phyloP scores from a whole-genome alignment of 1,139 yeast genomes.

The Saccharomyces uvarum region DNA sequence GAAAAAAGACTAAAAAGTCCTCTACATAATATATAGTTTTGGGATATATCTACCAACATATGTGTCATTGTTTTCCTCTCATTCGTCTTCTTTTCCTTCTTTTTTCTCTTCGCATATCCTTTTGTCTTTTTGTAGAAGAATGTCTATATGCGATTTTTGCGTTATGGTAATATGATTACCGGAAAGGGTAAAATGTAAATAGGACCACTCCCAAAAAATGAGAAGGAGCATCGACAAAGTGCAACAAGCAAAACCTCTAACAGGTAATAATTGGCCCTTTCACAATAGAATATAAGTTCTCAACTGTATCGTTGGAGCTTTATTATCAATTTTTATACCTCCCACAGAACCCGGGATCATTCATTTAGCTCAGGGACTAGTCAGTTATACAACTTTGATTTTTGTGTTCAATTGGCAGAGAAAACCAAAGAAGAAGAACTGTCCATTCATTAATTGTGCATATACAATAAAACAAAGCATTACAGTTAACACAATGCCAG shows the following conservation, averaged over 20 bases:
- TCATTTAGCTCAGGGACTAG: not conserved
- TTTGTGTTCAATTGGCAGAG: not conserved
- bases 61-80: not conserved
- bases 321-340: not conserved
- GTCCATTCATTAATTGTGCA: not conserved
- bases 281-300: constrained; percentile 4
- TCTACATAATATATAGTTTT: not conserved
- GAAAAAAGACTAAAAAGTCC: not conserved
- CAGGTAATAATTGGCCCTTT: constrained; percentile 7
- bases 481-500: not conserved
- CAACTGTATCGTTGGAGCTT: not conserved
- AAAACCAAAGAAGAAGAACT: not conserved
- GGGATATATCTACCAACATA: not conserved
- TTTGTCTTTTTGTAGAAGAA: not conserved
- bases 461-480: not conserved
- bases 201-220: not conserved
- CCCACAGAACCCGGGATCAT: not conserved
- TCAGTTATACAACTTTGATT: not conserved
- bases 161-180: not conserved
- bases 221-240: not conserved
- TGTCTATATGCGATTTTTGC: constrained; percentile 3
- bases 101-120: not conserved
- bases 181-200: not conserved
- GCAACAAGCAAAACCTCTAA: not conserved
- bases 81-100: not conserved